Conservation (phyloP, 2,329 filamentous ascomycete species). For the Aureobasidium sp. region DNA sequence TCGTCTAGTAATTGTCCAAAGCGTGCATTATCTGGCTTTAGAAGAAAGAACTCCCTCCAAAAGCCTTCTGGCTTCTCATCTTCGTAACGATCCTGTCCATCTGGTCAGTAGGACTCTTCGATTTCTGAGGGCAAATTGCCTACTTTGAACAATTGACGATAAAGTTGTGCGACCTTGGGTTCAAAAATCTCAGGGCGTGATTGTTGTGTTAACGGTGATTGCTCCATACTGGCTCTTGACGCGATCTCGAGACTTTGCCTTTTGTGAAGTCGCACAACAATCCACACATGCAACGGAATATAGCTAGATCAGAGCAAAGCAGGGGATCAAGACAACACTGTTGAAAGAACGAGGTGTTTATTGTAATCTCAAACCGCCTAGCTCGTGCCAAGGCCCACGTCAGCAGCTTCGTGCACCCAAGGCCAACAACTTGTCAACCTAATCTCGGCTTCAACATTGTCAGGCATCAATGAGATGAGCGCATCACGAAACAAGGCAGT, state of each 20-base stretch:
- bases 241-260: not conserved
- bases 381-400: conserved; percentile 13
- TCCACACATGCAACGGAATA: not conserved
- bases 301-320: not conserved
- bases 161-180: conserved; percentile 87
- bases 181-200: conserved; percentile 83
- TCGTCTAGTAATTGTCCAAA: conserved; percentile 62
- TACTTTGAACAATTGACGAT: conserved; percentile 70
- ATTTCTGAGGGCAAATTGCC: conserved; percentile 11
- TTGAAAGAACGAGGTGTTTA: conserved; percentile 2
- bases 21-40: conserved; percentile 67
- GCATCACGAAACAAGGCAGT: conserved; percentile 36
- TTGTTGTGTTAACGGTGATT: conserved; percentile 90
- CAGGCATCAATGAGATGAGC: conserved; percentile 18
- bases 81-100: conserved; percentile 52
- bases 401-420: conserved; percentile 6
- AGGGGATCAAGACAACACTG: not conserved
- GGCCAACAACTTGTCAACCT: conserved; percentile 3
- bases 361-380: conserved; percentile 15
- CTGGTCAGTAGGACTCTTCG: conserved; percentile 5
- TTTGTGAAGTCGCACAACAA: not conserved
- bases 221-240: conserved; percentile 58
- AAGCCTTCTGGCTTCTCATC: conserved; percentile 77
- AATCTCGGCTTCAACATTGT: not conserved
- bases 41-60: conserved; percentile 92